phyloP scores from a whole-genome alignment of 257 asterid genomes.

The Solanum stenotomum region DNA sequence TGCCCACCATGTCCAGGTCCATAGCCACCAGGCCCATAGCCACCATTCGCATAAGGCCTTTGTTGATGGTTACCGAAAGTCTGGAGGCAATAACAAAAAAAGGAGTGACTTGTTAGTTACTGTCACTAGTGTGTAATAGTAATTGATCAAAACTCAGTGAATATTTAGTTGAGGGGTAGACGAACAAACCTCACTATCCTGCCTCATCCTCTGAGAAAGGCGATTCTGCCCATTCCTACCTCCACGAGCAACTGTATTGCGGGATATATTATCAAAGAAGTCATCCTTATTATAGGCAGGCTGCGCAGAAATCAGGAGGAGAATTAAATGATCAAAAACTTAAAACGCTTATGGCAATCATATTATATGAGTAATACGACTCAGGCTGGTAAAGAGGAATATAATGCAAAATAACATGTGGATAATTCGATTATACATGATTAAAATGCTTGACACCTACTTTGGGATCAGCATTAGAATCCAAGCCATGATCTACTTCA shows the following conservation, averaged over 20 bases:
- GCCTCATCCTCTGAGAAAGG: conserved; percentile 34
- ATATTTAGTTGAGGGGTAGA: background rate
- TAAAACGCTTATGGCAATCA: background rate
- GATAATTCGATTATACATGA: background rate
- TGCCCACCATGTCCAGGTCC: conserved; percentile 9
- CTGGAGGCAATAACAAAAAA: conserved; percentile 11
- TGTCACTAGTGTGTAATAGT: background rate
- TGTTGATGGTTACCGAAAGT: conserved; percentile 50
- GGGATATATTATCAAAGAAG: conserved; percentile 68
- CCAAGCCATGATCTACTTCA: conserved; percentile 23
- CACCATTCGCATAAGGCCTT: conserved; percentile 31
- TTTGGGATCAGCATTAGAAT: conserved; percentile 29
- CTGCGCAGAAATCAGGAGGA: conserved; percentile 24
- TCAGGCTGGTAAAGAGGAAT: background rate
- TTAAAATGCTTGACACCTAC: conserved; percentile 22
- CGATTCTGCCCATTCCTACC: conserved; percentile 41
- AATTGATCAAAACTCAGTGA: background rate
- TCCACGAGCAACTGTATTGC: conserved; percentile 46
- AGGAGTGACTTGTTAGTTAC: background rate
- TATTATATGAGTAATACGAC: background rate
- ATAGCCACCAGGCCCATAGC: conserved; percentile 32
- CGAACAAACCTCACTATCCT: conserved; percentile 42
- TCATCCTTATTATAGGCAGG: conserved; percentile 75
- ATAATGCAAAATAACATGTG: background rate
- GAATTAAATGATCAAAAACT: background rate